phyloP scores from a whole-genome alignment of 108 stramenopile species.

The Nitzschia sp. region DNA sequence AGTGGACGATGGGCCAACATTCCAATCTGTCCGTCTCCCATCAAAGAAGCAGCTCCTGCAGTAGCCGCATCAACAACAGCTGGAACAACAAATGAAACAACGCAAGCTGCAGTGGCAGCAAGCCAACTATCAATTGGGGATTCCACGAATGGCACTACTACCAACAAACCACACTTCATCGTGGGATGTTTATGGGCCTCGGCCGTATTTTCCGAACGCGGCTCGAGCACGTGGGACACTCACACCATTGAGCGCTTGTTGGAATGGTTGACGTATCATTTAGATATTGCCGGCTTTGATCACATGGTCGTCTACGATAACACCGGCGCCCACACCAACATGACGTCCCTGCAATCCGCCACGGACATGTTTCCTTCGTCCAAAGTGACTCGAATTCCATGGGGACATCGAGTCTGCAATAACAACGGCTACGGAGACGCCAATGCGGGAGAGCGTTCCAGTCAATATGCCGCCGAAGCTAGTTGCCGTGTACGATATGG shows the following conservation, averaged over 20 bases:
- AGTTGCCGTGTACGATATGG: slow-evolving; percentile 76
- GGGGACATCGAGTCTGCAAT: slow-evolving; percentile 76
- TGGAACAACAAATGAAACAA: not conserved
- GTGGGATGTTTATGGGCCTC: slow-evolving; percentile 85
- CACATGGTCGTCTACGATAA: slow-evolving; percentile 88
- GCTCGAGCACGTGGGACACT: slow-evolving; percentile 33
- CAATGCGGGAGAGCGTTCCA: slow-evolving; percentile 75
- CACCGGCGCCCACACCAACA: slow-evolving; percentile 34
- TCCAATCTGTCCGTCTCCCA: slow-evolving; percentile 57
- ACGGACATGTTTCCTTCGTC: slow-evolving; percentile 37
- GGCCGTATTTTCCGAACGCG: slow-evolving; percentile 67
- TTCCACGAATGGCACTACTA: slow-evolving; percentile 13
- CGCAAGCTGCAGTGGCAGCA: not conserved
- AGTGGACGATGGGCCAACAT: slow-evolving; percentile 90
- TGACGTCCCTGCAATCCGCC: slow-evolving; percentile 25
- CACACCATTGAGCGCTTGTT: slow-evolving; percentile 45
- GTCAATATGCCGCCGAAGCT: slow-evolving; percentile 84
- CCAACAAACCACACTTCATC: slow-evolving; percentile 57
- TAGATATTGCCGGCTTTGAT: slow-evolving; percentile 67
- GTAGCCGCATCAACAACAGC: not conserved
- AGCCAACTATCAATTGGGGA: not conserved
- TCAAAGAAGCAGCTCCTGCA: slow-evolving; percentile 11
- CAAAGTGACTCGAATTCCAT: slow-evolving; percentile 60
- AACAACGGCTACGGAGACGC: slow-evolving; percentile 67
- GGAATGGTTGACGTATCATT: slow-evolving; percentile 65